Base-by-base conservation (phyloP, 2,329 filamentous ascomycete species). In the Colletotrichum magnum region DNA sequence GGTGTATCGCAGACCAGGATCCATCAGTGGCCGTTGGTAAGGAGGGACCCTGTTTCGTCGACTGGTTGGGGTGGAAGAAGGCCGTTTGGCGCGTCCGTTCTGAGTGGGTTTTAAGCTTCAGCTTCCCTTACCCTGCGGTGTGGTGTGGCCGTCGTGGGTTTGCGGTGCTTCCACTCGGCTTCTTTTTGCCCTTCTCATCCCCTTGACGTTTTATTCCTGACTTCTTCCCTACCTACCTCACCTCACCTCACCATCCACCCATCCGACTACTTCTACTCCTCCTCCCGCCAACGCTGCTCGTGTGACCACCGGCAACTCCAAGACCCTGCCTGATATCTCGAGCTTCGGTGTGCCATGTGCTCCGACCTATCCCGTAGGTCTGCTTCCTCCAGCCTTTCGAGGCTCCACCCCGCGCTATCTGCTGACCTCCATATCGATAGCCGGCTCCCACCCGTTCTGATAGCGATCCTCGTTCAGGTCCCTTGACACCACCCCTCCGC, bases 381-480 rank as follows among this genome's bases (percentile, higher is more conserved):
- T 45, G 45, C 48, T 59, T 69, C 50, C 51, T 66, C 66, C 56
- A 61, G 62, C 62, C 66, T 57, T 60, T 62, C 45, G 26, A 61
- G 56, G 62, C 66, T 61, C 66, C 56, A 69, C 62, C 39, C 43
- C 56, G 62, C 66, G 56, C 66, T 61, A 69, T 58, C 62, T 61
- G 66, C 66, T 69, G 66, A 69, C 66, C 66, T 66, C 62, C 62
- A 60, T 52, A 61, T 61, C 66, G 62, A 69, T 69, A 69, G 66
- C 62, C 62, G 66, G 66, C 66, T 66, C 62, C 36, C 32, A 69
- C 36, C 56, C 66, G 56, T 66, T 51, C 48, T 66, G 54, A 60
- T 60, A 69, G 62, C 56, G 66, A 69, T 66, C 66, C 58, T 56
- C 50, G 51, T 41, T 18, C 63, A 54, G 59, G 58, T 58, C 56